These are phyloP conservation scores for Achlya hypogyna DNA, from an alignment of 352 stramenopile species.

Conservation along the genomic window DNA sequence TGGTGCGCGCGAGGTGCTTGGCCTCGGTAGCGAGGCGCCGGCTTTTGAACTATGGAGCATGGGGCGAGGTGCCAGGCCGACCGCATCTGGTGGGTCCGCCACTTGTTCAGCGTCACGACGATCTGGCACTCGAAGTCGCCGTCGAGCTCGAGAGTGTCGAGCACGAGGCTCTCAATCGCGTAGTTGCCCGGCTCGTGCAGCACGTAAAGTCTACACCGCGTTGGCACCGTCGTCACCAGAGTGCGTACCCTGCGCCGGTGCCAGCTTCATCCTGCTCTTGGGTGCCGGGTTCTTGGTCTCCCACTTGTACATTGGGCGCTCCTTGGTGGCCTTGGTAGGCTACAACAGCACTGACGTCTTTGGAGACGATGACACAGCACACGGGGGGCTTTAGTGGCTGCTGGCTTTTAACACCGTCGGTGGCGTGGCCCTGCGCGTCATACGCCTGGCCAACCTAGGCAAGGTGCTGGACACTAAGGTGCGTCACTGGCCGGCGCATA, in stretches of 20 bases:
- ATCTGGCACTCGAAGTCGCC: conserved; percentile 20
- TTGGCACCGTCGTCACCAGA: background rate
- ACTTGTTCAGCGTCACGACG: conserved; percentile 16
- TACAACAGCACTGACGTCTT: background rate
- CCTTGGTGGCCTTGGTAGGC: background rate
- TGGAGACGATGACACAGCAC: too few relatives aligned
- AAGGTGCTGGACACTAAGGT: too few relatives aligned
- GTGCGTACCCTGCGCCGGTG: background rate
- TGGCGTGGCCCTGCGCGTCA: too few relatives aligned
- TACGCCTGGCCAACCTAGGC: too few relatives aligned
- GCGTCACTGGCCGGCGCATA: too few relatives aligned
- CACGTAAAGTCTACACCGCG: conserved; percentile 12
- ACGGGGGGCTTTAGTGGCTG: too few relatives aligned
- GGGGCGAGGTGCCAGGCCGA: background rate
- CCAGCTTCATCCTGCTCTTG: background rate
- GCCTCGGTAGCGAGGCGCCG: conserved; percentile 7
- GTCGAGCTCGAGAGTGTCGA: conserved; percentile 15
- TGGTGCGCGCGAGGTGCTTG: conserved; percentile 12
- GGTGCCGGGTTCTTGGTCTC: background rate
- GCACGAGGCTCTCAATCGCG: conserved; percentile 7
- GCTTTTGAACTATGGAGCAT: background rate
- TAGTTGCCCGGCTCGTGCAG: conserved; percentile 12
- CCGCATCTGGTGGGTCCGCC: conserved; percentile 6
- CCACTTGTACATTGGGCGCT: conserved; percentile 16
- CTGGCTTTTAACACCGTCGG: too few relatives aligned